phyloP scores from a whole-genome alignment of 2,329 filamentous ascomycete genomes.

The Plenodomus lindquistii region DNA sequence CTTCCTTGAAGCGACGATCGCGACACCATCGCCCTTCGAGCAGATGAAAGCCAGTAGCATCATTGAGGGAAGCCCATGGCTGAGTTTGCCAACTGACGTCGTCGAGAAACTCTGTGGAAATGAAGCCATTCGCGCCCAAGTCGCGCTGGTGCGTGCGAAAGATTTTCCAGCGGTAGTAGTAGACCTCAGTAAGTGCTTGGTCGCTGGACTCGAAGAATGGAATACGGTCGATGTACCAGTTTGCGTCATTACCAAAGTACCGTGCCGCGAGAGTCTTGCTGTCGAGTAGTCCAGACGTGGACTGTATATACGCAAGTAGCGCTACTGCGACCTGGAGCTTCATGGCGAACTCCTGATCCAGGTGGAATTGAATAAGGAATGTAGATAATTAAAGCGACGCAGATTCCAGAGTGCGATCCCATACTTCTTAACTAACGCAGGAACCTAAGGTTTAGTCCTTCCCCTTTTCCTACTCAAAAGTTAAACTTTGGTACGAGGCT shows the following conservation, averaged over 20 bases:
- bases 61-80: slow-evolving; percentile 50
- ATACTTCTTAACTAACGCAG: background rate
- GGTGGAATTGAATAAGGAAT: too few relatives aligned
- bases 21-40: slow-evolving; percentile 51
- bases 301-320: background rate
- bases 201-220: slow-evolving; percentile 49
- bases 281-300: slow-evolving; percentile 21
- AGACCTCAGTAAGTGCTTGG: slow-evolving; percentile 46
- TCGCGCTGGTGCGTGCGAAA: slow-evolving; percentile 52
- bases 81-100: slow-evolving; percentile 50
- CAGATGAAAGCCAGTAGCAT: slow-evolving; percentile 51
- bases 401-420: background rate
- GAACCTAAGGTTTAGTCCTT: background rate
- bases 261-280: slow-evolving; percentile 27
- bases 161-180: slow-evolving; percentile 53
- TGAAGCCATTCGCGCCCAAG: slow-evolving; percentile 47
- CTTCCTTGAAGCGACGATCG: slow-evolving; percentile 50
- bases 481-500: background rate
- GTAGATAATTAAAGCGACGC: too few relatives aligned
- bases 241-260: slow-evolving; percentile 49
- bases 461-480: background rate
- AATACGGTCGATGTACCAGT: slow-evolving; percentile 47
- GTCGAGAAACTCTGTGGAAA: slow-evolving; percentile 52
- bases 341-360: background rate
- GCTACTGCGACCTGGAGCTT: background rate